Evolutionary conservation across 2,329 filamentous ascomycete genomes (phyloP), one percentile per base, ranked within the genome.

Genomic region (Claviceps spartinae): DNA sequence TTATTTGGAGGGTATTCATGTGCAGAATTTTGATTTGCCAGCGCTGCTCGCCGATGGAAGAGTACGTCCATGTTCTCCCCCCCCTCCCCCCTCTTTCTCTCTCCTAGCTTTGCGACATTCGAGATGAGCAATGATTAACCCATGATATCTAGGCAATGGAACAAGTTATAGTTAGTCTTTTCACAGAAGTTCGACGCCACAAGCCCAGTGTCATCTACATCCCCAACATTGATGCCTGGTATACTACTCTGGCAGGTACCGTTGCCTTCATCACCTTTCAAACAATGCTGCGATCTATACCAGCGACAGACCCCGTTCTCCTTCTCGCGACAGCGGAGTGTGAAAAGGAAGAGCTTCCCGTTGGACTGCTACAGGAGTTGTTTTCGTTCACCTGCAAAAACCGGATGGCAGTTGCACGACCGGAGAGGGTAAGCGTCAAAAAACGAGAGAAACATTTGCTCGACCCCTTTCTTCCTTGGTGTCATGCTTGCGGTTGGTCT

Each of bases 181-280:
- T 98, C 63, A 83, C 87, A 1, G 93, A 97, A 69, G 87, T 95
- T 40, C 88, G 91, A 66, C 83, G 90, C 40, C 89, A 96, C 65
- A 96, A 95, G 66, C 93, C 93, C 0, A 94, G 89, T 64, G 88
- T 97, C 40, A 93, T 98, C 49, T 97, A 90, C 67, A 86, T 98
- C 44, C 91, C 93, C 2, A 85, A 89, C 58, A 80, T 97, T 48
- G 86, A 95, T 58, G 78, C 84, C 7, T 98, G 93, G 93, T 91
- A 88, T 63, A 70, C 78, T 18, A 76, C 74, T 26, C 62, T 84
- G 18, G 63, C 66, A n/a, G 70, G 72, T 7, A 83, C 86, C 0
- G 71, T 88, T 41, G 80, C 83, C 2, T 80, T 95, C 52, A 83
- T 83, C 37, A 93, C 88, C 0, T 96, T 98, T 67, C 75, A 84